Base-by-base conservation (phyloP, 1,284 basidiomycete genomes). In the Mycena sp. region DNA sequence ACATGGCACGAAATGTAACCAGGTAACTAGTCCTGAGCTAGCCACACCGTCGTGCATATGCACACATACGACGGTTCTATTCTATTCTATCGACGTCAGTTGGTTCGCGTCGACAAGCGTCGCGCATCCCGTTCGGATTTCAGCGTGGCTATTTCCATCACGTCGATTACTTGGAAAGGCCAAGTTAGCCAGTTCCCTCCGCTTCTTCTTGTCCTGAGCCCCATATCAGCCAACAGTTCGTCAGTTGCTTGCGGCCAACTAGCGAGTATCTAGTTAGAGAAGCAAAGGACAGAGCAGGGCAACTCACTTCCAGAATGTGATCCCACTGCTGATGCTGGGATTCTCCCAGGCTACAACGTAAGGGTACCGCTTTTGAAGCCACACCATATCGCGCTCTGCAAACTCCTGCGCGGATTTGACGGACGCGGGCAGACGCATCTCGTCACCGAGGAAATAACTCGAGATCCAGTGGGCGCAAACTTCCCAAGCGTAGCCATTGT, bases 191-290 rank as follows among this genome's bases (percentile, higher is more conserved):
- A 85, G 62, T 82, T 86, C 14, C 87, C 85, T 6, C 87, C 85
- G 51, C 83, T 86, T 14, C 87, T 73, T 74, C 79, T 74, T 28
- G 64, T 80, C 1, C 67, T 78, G 6, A 87, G 67, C 12, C 76
- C 74, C 84, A 89, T 86, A 58, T 88, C 87, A 7, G 83, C 83
- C 46, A 88, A 70, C 2, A 88, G 70, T 16, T 28, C 80, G 61
- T 89, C 88, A 0, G 78, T 74, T 14, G 78, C 71, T 66, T 89
- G 88, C 0, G 87, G 84, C 85, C 86, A 88, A 29, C 86, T 87
- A 6, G 14, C 6, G 12, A 43, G 19, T 3, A n/a, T n/a, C n/a
- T n/a, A n/a, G n/a, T n/a, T n/a, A n/a, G 76, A 64, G 69, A 84
- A 82, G 74, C 77, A 76, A 78, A 85, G 65, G 85, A 83, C 9